Percentiles rank a stretch among this genome's conserved stretches.
Conservation (phyloP, 768 basidiomycete genomes). For the Suillus occidentalis region DNA sequence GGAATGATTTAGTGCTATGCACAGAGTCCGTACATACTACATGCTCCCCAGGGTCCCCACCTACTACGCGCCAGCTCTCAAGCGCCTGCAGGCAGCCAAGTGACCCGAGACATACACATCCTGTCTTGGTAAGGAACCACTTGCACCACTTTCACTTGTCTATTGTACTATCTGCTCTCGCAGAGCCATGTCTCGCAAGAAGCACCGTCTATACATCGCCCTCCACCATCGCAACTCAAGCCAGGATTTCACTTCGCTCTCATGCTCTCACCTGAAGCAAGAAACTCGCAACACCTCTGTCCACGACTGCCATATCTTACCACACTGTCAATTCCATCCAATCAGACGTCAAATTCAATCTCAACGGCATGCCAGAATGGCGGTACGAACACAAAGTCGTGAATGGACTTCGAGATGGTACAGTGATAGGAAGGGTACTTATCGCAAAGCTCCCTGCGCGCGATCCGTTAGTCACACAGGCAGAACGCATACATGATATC, state of each 20-base stretch:
- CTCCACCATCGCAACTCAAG: background rate
- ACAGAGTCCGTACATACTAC: no score
- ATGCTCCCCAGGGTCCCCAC: no score
- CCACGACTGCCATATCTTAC: background rate
- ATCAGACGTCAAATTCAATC: background rate
- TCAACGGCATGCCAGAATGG: constrained; percentile 2
- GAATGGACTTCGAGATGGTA: background rate
- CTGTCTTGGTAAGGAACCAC: no score
- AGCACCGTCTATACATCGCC: background rate
- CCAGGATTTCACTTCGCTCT: background rate
- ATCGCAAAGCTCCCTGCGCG: background rate
- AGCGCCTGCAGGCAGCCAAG: no score
- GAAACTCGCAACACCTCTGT: background rate
- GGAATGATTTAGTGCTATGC: no score
- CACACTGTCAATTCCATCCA: background rate
- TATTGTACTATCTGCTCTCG: background rate
- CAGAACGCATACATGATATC: background rate
- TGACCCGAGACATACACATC: no score
- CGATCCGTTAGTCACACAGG: background rate
- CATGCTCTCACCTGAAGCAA: background rate
- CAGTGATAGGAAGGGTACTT: background rate
- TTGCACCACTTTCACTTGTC: background rate
- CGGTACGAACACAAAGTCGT: background rate
- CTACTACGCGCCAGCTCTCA: no score
- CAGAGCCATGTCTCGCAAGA: background rate